A percentile compares a stretch with the other conserved stretches of the same genome.
Evolutionary conservation across 345 rosid genomes (phyloP).

Genomic region (Combretum micranthum): DNA sequence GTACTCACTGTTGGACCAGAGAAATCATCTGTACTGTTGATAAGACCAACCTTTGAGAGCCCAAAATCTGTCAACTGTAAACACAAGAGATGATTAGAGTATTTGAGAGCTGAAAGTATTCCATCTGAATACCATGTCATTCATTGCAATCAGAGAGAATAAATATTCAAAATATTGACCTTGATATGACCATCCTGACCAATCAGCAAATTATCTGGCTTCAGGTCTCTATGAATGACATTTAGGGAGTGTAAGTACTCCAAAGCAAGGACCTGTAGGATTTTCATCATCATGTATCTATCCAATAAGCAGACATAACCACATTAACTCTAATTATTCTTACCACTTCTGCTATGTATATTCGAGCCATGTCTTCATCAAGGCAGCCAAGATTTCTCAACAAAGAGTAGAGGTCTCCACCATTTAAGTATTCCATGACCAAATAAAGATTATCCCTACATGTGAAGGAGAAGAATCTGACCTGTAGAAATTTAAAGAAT

Average conservation of each 20-base stretch:
- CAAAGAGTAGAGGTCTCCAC: constrained; percentile 92
- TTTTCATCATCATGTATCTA: constrained; percentile 24
- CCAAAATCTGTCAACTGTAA: constrained; percentile 99
- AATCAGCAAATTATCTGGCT: constrained; percentile 96
- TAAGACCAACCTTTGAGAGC: constrained; percentile 95
- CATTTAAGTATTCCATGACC: constrained; percentile 97
- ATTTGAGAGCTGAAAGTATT: not conserved
- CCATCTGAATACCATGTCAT: not conserved
- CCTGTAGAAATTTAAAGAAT: constrained; percentile 55
- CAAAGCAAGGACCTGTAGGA: constrained; percentile 88
- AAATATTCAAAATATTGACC: constrained; percentile 39
- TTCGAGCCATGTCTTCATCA: constrained; percentile 87
- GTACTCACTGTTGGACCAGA: constrained; percentile 60
- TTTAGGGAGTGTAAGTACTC: constrained; percentile 92
- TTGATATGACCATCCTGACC: constrained; percentile 98
- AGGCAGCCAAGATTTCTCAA: constrained; percentile 88
- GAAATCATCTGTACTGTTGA: constrained; percentile 92
- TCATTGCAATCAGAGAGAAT: not conserved
- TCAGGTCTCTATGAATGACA: constrained; percentile 93
- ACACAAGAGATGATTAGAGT: constrained; percentile 21
- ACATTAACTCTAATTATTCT: constrained; percentile 26
- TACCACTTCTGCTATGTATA: constrained; percentile 94
- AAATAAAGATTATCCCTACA: constrained; percentile 95
- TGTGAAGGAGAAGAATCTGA: constrained; percentile 94
- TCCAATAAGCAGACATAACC: constrained; percentile 2